Evolutionary conservation across 2,329 filamentous ascomycete genomes (phyloP).

Genomic region (Ophiostoma perfectum): DNA sequence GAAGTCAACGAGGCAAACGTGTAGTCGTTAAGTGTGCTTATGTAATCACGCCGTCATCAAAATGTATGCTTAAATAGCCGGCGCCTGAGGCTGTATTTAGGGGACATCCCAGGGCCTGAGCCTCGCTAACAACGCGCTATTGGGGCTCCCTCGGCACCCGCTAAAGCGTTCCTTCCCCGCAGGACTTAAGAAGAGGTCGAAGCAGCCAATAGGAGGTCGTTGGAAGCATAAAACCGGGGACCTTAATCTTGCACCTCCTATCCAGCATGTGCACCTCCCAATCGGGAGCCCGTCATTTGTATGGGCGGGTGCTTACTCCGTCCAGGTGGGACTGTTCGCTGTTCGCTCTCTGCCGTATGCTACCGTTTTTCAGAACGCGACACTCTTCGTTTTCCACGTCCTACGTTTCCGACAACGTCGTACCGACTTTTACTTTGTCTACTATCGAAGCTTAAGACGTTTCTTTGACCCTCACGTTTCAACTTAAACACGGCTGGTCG

Average conservation of each 20-base stretch:
- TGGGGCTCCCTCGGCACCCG: too few relatives aligned
- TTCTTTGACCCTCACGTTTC: background rate
- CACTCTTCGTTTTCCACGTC: background rate
- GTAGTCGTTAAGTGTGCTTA: too few relatives aligned
- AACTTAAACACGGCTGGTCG: background rate
- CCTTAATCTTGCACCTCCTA: conserved; percentile 19
- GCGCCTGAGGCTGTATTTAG: too few relatives aligned
- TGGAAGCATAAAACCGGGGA: conserved; percentile 5
- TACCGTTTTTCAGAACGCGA: background rate
- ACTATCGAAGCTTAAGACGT: background rate
- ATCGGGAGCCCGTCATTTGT: too few relatives aligned
- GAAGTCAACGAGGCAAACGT: too few relatives aligned
- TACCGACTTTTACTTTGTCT: background rate
- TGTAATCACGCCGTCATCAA: too few relatives aligned
- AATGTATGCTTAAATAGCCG: too few relatives aligned
- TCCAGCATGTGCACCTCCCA: background rate
- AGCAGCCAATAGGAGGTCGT: background rate
- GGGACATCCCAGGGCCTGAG: too few relatives aligned
- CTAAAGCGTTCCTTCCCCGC: too few relatives aligned
- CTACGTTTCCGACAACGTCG: background rate
- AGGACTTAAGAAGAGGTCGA: background rate
- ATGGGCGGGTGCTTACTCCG: too few relatives aligned
- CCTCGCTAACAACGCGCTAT: too few relatives aligned
- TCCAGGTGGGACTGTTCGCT: background rate
- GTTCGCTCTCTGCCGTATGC: background rate